Conservation (phyloP, 495 filamentous ascomycete genomes). For the Talaromyces wortmannii region DNA sequence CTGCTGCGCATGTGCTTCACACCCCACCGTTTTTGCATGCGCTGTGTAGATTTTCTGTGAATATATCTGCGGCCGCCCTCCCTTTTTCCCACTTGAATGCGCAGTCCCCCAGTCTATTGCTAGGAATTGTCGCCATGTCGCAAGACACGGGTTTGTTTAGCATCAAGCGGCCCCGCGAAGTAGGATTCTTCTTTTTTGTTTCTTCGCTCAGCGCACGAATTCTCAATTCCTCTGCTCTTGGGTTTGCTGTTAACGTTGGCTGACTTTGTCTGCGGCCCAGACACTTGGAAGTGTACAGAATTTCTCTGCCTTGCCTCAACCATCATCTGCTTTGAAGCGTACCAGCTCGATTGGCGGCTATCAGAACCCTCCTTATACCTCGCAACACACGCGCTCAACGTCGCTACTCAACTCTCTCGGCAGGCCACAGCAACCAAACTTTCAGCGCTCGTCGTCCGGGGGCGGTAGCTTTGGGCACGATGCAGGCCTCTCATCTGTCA, state of each 20-base stretch:
- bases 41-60: background rate
- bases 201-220: conserved; percentile 3
- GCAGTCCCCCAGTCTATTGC: background rate
- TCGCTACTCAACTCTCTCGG: conserved; percentile 83
- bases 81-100: background rate
- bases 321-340: conserved; percentile 92
- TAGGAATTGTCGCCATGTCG: conserved; percentile 51
- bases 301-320: conserved; percentile 78
- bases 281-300: conserved; percentile 72
- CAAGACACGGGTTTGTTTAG: conserved; percentile 71
- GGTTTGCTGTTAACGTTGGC: conserved; percentile 5
- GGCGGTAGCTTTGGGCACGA: conserved; percentile 61
- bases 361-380: conserved; percentile 56
- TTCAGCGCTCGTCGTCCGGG: conserved; percentile 76
- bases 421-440: conserved; percentile 77
- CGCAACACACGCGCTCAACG: conserved; percentile 70
- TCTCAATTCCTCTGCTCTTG: conserved; percentile 6
- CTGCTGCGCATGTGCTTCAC: too few relatives aligned
- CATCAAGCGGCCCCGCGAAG: conserved; percentile 66
- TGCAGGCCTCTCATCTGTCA: conserved; percentile 74
- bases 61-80: background rate
- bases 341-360: conserved; percentile 71
- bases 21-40: background rate
- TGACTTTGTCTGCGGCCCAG: conserved; percentile 33
- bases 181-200: conserved; percentile 25